phyloP scores from a whole-genome alignment of 2,329 filamentous ascomycete species.

The Exophiala aquamarina region DNA sequence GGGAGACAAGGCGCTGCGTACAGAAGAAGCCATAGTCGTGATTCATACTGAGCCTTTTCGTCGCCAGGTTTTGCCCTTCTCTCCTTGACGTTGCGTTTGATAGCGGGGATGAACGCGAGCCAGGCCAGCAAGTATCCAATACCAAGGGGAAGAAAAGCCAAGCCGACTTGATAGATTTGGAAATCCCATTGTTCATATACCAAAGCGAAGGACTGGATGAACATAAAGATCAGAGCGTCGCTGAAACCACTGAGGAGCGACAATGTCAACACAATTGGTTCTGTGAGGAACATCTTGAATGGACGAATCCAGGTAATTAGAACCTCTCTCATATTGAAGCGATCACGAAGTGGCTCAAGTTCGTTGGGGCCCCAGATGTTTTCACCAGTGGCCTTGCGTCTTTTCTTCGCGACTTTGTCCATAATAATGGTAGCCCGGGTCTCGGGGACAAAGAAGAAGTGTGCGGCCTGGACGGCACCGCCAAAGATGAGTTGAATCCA shows the following conservation, averaged over 20 bases:
- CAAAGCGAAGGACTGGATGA: constrained; percentile 61
- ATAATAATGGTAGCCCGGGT: constrained; percentile 76
- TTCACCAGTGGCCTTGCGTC: constrained; percentile 61
- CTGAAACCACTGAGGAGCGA: constrained; percentile 65
- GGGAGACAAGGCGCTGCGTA: constrained; percentile 60
- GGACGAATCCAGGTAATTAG: constrained; percentile 59
- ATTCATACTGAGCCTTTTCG: constrained; percentile 64
- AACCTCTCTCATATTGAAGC: constrained; percentile 58
- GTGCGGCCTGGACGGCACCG: constrained; percentile 64
- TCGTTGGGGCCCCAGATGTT: constrained; percentile 74
- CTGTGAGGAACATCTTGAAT: constrained; percentile 63
- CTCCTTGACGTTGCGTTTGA: constrained; percentile 50
- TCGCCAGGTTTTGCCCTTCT: constrained; percentile 47
- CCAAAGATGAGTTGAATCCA: constrained; percentile 86
- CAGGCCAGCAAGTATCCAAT: constrained; percentile 63
- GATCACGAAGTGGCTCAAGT: constrained; percentile 57
- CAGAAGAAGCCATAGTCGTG: constrained; percentile 60
- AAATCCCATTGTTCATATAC: constrained; percentile 64
- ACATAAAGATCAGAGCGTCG: constrained; percentile 66
- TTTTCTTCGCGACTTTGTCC: constrained; percentile 74
- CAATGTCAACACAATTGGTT: constrained; percentile 63
- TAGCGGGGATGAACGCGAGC: constrained; percentile 56
- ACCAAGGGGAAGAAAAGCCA: constrained; percentile 57
- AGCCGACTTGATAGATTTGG: constrained; percentile 45
- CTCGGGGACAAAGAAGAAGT: constrained; percentile 72